phyloP scores from a whole-genome alignment of 106 monocot genomes.

The Allium sativum region DNA sequence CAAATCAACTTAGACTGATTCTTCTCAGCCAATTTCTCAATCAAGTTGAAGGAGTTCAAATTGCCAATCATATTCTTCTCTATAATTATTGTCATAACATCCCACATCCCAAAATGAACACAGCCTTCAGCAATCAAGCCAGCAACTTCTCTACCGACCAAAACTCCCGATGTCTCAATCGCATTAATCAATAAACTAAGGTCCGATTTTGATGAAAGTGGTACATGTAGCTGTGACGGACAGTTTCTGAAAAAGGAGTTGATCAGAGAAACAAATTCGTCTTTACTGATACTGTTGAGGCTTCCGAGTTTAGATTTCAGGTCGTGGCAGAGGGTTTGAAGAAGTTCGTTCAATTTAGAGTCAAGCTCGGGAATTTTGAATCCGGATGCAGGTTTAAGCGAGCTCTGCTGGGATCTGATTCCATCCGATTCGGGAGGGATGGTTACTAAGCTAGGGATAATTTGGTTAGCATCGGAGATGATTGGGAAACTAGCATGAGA shows the following conservation, averaged over 20 bases:
- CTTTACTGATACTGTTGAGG: constrained; percentile 11
- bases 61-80: constrained; percentile 11
- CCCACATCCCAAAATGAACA: constrained; percentile 35
- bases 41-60: constrained; percentile 18
- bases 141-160: constrained; percentile 22
- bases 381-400: constrained; percentile 23
- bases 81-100: constrained; percentile 32
- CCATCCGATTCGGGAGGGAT: not conserved
- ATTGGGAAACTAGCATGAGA: constrained; percentile 22
- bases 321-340: constrained; percentile 11
- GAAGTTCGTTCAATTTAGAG: constrained; percentile 11
- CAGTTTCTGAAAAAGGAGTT: constrained; percentile 15
- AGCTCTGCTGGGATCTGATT: constrained; percentile 4
- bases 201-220: not conserved
- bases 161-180: constrained; percentile 17
- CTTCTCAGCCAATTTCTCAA: constrained; percentile 45
- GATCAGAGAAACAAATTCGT: constrained; percentile 18
- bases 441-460: constrained; percentile 22
- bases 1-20: constrained; percentile 41
- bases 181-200: constrained; percentile 8
- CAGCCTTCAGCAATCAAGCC: constrained; percentile 27
- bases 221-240: not conserved
- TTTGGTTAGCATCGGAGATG: constrained; percentile 33
- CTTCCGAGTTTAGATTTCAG: constrained; percentile 25
- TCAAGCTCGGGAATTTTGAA: constrained; percentile 28